Percentiles rank a stretch among this genome's conserved stretches.
Conservation (phyloP, 2,329 filamentous ascomycete species). For the Metarhizium brunneum region DNA sequence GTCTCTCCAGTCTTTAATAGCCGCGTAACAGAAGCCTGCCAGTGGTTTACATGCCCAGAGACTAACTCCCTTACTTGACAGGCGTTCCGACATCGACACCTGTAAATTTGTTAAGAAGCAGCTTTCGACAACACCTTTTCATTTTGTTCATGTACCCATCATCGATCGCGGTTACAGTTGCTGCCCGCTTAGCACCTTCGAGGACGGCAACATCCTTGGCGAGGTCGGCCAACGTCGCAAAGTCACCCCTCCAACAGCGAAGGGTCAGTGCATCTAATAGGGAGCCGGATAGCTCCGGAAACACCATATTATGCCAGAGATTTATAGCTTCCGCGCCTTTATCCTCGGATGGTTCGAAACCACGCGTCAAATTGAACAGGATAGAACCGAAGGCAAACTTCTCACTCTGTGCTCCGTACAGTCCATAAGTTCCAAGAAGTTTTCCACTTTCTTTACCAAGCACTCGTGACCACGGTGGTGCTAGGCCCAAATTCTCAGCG, state of each 20-base stretch:
- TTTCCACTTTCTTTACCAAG: no score
- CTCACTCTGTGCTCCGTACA: conserved; percentile 2
- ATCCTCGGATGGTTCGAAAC: conserved; percentile 2
- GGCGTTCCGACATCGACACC: no score
- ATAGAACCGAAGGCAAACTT: conserved; percentile 1
- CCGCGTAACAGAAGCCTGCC: no score
- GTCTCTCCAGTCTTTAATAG: no score
- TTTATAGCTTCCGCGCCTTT: background rate
- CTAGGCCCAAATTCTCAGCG: background rate
- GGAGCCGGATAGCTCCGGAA: background rate
- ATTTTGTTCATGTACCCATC: background rate
- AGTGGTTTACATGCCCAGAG: no score
- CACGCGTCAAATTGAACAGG: conserved; percentile 2
- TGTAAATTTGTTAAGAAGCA: background rate
- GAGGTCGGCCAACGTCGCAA: conserved; percentile 1
- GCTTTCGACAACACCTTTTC: background rate
- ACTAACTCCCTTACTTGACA: no score
- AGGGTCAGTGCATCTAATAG: background rate
- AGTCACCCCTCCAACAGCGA: conserved; percentile 2
- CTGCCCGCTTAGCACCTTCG: background rate
- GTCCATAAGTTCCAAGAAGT: background rate
- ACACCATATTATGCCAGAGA: background rate
- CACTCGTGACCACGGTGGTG: conserved; percentile 1
- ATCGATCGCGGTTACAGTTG: background rate
- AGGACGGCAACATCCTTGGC: background rate